These are phyloP conservation scores for Gossypium longicalyx DNA, from an alignment of 345 rosid genomes.

Conservation along the genomic window DNA sequence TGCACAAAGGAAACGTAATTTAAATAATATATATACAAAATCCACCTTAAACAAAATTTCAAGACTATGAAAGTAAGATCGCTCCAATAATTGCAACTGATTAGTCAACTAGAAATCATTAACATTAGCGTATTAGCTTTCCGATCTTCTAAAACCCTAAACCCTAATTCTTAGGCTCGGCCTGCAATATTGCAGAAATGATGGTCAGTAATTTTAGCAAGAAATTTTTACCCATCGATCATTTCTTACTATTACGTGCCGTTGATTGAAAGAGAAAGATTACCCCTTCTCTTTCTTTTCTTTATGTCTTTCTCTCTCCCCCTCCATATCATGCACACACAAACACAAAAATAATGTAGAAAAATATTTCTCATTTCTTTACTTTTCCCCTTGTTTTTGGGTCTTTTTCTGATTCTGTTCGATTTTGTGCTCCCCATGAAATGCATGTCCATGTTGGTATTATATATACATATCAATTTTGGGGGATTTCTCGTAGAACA, in stretches of 20 bases:
- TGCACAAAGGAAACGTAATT: not conserved
- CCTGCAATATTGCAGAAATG: not conserved
- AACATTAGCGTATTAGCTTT: no score
- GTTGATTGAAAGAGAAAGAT: constrained; percentile 20
- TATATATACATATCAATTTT: not conserved
- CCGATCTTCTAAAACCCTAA: constrained; percentile 29
- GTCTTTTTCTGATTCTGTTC: constrained; percentile 40
- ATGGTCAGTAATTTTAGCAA: constrained; percentile 5
- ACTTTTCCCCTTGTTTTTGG: constrained; percentile 27
- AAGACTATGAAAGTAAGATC: not conserved
- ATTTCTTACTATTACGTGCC: constrained; percentile 8
- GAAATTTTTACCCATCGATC: constrained; percentile 8
- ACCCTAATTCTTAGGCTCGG: constrained; percentile 30
- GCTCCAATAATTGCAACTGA: not conserved
- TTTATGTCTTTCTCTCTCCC: constrained; percentile 24
- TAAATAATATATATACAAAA: not conserved
- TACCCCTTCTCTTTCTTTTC: not conserved
- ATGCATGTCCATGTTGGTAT: constrained; percentile 34
- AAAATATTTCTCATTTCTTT: constrained; percentile 25
- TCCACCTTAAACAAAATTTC: not conserved
- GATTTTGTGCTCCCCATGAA: constrained; percentile 59
- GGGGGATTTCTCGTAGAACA: not conserved
- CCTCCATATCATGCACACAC: constrained; percentile 30
- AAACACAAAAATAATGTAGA: constrained; percentile 7
- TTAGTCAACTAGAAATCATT: not conserved